phyloP scores from a whole-genome alignment of 2,329 filamentous ascomycete species.

The Beauveria medogensis region DNA sequence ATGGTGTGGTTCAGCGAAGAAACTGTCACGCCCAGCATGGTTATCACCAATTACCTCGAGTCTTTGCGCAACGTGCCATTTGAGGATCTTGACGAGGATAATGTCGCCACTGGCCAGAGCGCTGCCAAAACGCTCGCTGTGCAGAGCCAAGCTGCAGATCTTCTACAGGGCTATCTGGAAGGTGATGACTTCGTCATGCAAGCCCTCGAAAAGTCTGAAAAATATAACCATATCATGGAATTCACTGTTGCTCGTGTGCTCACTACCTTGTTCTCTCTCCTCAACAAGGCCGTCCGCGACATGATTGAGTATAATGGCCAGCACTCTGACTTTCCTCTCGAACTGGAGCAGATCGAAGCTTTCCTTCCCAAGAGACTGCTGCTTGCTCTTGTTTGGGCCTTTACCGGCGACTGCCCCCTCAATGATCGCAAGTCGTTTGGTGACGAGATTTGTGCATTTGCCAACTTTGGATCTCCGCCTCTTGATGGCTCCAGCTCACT shows the following conservation, averaged over 20 bases:
- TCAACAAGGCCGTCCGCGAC: slow-evolving; percentile 89
- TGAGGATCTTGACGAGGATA: slow-evolving; percentile 93
- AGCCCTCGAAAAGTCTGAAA: slow-evolving; percentile 65
- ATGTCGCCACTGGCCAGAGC: slow-evolving; percentile 64
- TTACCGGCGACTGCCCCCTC: slow-evolving; percentile 90
- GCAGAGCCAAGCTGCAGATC: slow-evolving; percentile 70
- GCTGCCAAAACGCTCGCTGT: slow-evolving; percentile 71
- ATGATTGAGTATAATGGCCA: slow-evolving; percentile 94
- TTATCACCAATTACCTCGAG: slow-evolving; percentile 86
- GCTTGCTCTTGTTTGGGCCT: slow-evolving; percentile 86
- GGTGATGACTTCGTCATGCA: slow-evolving; percentile 74
- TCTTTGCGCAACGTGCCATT: slow-evolving; percentile 75
- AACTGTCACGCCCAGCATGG: slow-evolving; percentile 86
- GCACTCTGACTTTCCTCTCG: slow-evolving; percentile 87
- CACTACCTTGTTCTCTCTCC: slow-evolving; percentile 85
- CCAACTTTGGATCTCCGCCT: slow-evolving; percentile 77
- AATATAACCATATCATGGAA: slow-evolving; percentile 96
- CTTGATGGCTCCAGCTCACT: slow-evolving; percentile 73
- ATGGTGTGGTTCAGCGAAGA: slow-evolving; percentile 99
- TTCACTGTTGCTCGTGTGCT: slow-evolving; percentile 87
- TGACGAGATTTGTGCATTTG: slow-evolving; percentile 71
- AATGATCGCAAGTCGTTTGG: slow-evolving; percentile 82
- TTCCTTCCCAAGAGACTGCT: slow-evolving; percentile 93
- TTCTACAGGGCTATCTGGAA: slow-evolving; percentile 67
- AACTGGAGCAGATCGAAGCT: slow-evolving; percentile 79